Percentiles rank a stretch among this genome's conserved stretches.
Conservation (phyloP, 2,329 filamentous ascomycete species). For the Monilinia fructigena region DNA sequence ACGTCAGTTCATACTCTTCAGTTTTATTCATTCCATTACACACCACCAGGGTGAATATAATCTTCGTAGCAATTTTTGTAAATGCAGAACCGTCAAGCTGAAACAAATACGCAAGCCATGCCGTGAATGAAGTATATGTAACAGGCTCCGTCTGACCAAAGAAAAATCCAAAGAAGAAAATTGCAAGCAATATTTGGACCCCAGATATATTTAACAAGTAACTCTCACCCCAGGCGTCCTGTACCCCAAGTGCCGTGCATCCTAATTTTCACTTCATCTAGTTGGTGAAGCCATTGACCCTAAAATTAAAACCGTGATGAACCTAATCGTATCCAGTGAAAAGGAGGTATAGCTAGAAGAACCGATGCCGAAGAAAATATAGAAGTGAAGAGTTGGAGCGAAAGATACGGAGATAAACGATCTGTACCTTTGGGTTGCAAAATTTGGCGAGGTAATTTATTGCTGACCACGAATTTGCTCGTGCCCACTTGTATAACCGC, state of each 20-base stretch:
- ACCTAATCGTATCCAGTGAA: constrained; percentile 6
- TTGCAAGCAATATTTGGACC: not conserved
- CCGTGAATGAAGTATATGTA: not conserved
- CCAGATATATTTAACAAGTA: constrained; percentile 14
- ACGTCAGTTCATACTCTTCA: not conserved
- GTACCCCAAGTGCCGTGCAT: not conserved
- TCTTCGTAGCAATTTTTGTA: constrained; percentile 1
- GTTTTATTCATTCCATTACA: not conserved
- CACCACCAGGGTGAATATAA: constrained; percentile 17
- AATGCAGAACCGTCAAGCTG: not conserved
- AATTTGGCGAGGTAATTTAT: not conserved
- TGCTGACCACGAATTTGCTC: not conserved
- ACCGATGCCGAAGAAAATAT: constrained; percentile 1
- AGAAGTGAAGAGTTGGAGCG: not conserved
- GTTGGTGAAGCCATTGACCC: constrained; percentile 11
- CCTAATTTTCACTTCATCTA: not conserved
- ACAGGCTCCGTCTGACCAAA: not conserved
- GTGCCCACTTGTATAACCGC: not conserved
- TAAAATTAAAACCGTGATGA: constrained; percentile 7
- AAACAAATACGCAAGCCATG: constrained; percentile 3
- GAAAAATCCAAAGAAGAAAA: not conserved
- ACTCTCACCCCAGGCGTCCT: not conserved
- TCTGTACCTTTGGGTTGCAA: not conserved
- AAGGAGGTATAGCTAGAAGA: not conserved
- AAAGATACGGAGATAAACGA: not conserved